Evolutionary conservation across 2,329 filamentous ascomycete species (phyloP).

Genomic region (Aspergillus hortae): DNA sequence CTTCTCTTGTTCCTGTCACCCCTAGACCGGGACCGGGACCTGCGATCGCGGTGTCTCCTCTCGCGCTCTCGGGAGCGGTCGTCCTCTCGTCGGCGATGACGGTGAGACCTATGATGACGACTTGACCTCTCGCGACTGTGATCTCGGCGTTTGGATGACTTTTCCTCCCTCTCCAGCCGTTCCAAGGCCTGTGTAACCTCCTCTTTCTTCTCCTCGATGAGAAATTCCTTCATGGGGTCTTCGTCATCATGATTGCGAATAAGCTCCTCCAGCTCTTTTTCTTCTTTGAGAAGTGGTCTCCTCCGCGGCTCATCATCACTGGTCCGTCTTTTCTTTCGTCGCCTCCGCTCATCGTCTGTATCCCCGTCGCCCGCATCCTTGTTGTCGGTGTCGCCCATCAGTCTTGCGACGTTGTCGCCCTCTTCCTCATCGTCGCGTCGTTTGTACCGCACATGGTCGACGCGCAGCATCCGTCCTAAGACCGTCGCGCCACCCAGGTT

Average conservation of each 20-base stretch:
- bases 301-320: conserved; percentile 43
- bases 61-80: conserved; percentile 31
- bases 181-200: conserved; percentile 71
- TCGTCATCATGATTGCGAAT: conserved; percentile 85
- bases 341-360: conserved; percentile 36
- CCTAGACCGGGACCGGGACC: conserved; percentile 23
- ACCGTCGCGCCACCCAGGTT: conserved; percentile 87
- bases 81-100: conserved; percentile 34
- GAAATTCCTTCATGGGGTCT: conserved; percentile 92
- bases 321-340: conserved; percentile 26
- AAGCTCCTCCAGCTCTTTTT: conserved; percentile 71
- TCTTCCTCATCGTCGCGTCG: conserved; percentile 66
- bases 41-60: conserved; percentile 25
- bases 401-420: conserved; percentile 46
- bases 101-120: conserved; percentile 45
- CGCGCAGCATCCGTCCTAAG: conserved; percentile 72
- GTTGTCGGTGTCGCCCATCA: conserved; percentile 46
- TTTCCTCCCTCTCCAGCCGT: conserved; percentile 49
- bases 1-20: conserved; percentile 22
- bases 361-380: conserved; percentile 26
- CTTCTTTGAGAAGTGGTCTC: conserved; percentile 71
- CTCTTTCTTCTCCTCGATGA: conserved; percentile 88
- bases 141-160: conserved; percentile 27
- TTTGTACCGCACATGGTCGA: conserved; percentile 94
- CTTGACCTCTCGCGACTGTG: conserved; percentile 38